phyloP scores from a whole-genome alignment of 148 eudicot genomes.

The Nepenthes mirabilis region DNA sequence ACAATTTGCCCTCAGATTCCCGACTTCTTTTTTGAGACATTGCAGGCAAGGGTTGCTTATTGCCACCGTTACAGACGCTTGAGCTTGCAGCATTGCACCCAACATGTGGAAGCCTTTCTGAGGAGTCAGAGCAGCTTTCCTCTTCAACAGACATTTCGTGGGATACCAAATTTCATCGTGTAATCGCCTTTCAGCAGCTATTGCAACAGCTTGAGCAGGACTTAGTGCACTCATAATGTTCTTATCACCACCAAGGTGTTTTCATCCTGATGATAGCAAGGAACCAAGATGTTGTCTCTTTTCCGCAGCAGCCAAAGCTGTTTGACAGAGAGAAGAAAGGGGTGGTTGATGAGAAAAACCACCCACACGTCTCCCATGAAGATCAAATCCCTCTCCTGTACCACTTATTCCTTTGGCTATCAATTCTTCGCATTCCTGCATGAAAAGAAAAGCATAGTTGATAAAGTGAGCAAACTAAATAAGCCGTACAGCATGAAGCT shows the following conservation, averaged over 20 bases:
- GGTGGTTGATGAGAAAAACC: conserved; percentile 60
- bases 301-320: conserved; percentile 63
- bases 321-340: conserved; percentile 50
- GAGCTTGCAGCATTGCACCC: conserved; percentile 18
- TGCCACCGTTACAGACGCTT: conserved; percentile 6
- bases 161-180: conserved; percentile 94
- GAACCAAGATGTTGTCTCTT: conserved; percentile 44
- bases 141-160: conserved; percentile 32
- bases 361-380: conserved; percentile 74
- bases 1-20: conserved; percentile 6
- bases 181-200: conserved; percentile 97
- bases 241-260: conserved; percentile 81
- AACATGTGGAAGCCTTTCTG: conserved; percentile 8
- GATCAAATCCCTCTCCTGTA: conserved; percentile 75
- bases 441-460: not conserved
- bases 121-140: conserved; percentile 19
- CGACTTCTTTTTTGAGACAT: conserved; percentile 35
- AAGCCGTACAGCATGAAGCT: too few relatives aligned
- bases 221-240: conserved; percentile 58
- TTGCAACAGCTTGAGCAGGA: conserved; percentile 95
- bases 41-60: conserved; percentile 8
- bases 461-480: not conserved
- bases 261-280: conserved; percentile 68
- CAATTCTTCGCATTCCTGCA: conserved; percentile 84
- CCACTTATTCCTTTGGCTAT: conserved; percentile 75